A percentile compares a stretch with the other conserved stretches of the same genome.
phyloP scores from a whole-genome alignment of 1,139 yeast species.

The Yamadazyma epiphylla region DNA sequence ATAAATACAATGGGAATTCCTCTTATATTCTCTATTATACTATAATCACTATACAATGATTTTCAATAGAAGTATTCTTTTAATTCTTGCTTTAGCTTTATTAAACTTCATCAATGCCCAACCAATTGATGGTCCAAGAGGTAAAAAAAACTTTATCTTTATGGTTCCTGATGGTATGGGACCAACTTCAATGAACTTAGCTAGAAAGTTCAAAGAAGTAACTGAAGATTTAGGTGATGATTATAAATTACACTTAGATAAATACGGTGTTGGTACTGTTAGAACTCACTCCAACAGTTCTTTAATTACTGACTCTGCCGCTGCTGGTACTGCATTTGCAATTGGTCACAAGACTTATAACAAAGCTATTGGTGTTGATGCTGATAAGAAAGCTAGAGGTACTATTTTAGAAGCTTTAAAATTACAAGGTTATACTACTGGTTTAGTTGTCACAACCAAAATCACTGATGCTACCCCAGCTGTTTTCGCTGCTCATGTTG shows the following conservation, averaged over 20 bases:
- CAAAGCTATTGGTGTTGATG: constrained; percentile 77
- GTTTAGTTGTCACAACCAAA: constrained; percentile 82
- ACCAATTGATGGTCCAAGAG: constrained; percentile 1
- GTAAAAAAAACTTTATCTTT: constrained; percentile 58
- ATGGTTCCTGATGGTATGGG: constrained; percentile 95
- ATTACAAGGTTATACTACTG: constrained; percentile 70
- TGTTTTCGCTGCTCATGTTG: constrained; percentile 70
- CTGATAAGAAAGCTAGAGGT: constrained; percentile 65
- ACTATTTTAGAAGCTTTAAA: constrained; percentile 83
- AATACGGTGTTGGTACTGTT: constrained; percentile 68
- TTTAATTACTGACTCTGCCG: constrained; percentile 84
- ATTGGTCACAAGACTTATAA: constrained; percentile 78
- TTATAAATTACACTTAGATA: constrained; percentile 52
- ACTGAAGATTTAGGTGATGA: constrained; percentile 50
- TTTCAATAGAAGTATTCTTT: constrained; percentile 6
- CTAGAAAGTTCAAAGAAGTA: constrained; percentile 66
- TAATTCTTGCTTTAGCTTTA: constrained; percentile 9
- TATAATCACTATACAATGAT: constrained; percentile 6
- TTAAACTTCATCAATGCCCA: constrained; percentile 3
- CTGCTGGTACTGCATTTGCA: constrained; percentile 90
- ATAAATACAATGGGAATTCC: constrained; percentile 2
- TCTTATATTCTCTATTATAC: constrained; percentile 4
- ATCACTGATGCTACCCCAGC: constrained; percentile 68
- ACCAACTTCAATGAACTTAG: constrained; percentile 72
- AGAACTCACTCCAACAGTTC: constrained; percentile 73